A percentile compares a stretch with the other conserved stretches of the same genome.
Conservation (phyloP, 495 filamentous ascomycete genomes). For the Penicillium goetzii region DNA sequence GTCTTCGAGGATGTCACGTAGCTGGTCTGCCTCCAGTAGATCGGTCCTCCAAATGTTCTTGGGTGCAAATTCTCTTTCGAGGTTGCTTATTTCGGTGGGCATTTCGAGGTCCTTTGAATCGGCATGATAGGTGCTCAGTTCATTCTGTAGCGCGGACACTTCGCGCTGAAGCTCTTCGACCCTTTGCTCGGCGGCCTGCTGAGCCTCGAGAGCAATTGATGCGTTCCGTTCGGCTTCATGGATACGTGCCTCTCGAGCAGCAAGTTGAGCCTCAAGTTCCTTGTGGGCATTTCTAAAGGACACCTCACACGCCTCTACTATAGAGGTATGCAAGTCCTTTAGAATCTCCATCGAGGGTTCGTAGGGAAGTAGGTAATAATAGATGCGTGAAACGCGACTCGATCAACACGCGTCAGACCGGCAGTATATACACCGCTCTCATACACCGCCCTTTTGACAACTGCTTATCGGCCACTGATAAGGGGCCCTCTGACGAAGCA, state of each 20-base stretch:
- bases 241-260: slow-evolving; percentile 26
- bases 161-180: slow-evolving; percentile 34
- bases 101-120: slow-evolving; percentile 18
- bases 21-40: slow-evolving; percentile 14
- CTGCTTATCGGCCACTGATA: slow-evolving; percentile 26
- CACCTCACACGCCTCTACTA: slow-evolving; percentile 35
- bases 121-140: slow-evolving; percentile 27
- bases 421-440: slow-evolving; percentile 16
- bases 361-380: background rate
- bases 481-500: slow-evolving; percentile 25
- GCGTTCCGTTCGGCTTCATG: slow-evolving; percentile 30
- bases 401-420: slow-evolving; percentile 15
- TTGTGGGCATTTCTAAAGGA: slow-evolving; percentile 40
- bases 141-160: slow-evolving; percentile 27
- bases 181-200: slow-evolving; percentile 24
- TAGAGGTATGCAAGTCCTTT: slow-evolving; percentile 40
- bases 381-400: slow-evolving; percentile 10
- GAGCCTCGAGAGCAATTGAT: slow-evolving; percentile 28
- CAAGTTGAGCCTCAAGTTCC: slow-evolving; percentile 32
- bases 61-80: slow-evolving; percentile 40
- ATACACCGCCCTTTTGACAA: slow-evolving; percentile 13
- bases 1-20: slow-evolving; percentile 20
- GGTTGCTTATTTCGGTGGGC: slow-evolving; percentile 6
- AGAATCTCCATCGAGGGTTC: slow-evolving; percentile 41
- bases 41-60: slow-evolving; percentile 23